Conservation (phyloP, 352 stramenopile species). For the Pythium brachiatum region DNA sequence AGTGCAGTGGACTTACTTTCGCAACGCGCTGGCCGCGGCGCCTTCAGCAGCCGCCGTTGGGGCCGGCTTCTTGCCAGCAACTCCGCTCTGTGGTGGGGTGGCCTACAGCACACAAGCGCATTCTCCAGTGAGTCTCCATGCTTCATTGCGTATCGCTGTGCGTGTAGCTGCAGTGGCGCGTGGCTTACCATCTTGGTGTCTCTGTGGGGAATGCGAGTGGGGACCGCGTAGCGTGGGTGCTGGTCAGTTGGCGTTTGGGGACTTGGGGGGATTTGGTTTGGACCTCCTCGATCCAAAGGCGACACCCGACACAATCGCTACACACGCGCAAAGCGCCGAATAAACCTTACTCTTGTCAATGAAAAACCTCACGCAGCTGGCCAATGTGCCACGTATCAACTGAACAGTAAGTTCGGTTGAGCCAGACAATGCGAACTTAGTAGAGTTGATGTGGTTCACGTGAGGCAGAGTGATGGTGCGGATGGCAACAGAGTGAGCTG, state of each 20-base stretch:
- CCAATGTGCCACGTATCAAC: slow-evolving; percentile 14
- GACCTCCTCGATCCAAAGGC: slow-evolving; percentile 2
- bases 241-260: not conserved
- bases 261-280: not conserved
- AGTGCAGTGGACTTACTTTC: slow-evolving; percentile 41
- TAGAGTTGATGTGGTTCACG: not conserved
- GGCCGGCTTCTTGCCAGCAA: slow-evolving; percentile 57
- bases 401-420: not conserved
- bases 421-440: not conserved
- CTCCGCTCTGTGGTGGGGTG: slow-evolving; percentile 15
- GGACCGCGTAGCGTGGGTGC: not conserved
- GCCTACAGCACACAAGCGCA: not conserved
- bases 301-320: not conserved
- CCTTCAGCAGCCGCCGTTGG: slow-evolving; percentile 57
- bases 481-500: not conserved
- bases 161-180: too few species aligned
- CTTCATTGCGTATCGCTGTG: too few species aligned
- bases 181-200: not conserved
- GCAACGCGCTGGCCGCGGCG: slow-evolving; percentile 63
- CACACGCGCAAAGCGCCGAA: not conserved
- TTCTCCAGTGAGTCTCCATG: not conserved
- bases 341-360: not conserved
- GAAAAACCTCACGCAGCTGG: not conserved
- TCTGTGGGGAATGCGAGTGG: not conserved
- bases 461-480: slow-evolving; percentile 2